Evolutionary conservation across 2,329 filamentous ascomycete genomes (phyloP).

Genomic region (Fusarium sp.): DNA sequence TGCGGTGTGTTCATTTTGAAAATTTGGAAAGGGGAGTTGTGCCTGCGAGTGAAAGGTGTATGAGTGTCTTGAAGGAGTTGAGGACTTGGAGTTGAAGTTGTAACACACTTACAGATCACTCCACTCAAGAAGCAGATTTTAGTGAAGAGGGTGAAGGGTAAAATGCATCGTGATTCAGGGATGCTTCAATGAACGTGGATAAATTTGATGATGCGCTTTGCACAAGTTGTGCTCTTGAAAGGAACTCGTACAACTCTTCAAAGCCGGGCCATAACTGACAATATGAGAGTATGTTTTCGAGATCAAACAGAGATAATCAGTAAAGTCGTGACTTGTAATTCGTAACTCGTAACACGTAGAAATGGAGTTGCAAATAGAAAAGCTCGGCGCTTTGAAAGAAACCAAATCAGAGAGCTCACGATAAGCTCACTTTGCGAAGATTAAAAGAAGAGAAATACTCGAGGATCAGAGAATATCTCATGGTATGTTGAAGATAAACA

Average conservation of each 20-base stretch:
- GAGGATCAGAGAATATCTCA: background rate
- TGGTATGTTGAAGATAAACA: too few species aligned
- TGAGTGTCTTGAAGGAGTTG: background rate
- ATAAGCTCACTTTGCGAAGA: background rate
- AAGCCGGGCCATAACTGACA: background rate
- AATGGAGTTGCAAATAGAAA: background rate
- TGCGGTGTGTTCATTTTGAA: background rate
- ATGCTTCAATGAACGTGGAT: background rate
- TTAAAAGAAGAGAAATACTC: too few species aligned
- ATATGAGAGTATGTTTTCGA: background rate
- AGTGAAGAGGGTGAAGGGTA: background rate
- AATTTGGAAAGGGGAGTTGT: background rate
- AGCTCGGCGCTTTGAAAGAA: background rate
- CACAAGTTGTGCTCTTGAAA: background rate
- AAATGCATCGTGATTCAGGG: constrained; percentile 8
- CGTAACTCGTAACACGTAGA: background rate
- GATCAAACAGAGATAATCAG: background rate
- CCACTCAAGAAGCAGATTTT: background rate
- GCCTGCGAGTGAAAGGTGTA: background rate
- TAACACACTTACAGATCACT: background rate
- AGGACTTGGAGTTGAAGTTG: background rate
- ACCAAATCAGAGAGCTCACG: background rate
- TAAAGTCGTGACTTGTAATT: background rate
- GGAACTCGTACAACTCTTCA: background rate
- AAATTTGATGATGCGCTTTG: too few species aligned